phyloP scores from a whole-genome alignment of 2,329 filamentous ascomycete species.

The Hypoxylon sp. region DNA sequence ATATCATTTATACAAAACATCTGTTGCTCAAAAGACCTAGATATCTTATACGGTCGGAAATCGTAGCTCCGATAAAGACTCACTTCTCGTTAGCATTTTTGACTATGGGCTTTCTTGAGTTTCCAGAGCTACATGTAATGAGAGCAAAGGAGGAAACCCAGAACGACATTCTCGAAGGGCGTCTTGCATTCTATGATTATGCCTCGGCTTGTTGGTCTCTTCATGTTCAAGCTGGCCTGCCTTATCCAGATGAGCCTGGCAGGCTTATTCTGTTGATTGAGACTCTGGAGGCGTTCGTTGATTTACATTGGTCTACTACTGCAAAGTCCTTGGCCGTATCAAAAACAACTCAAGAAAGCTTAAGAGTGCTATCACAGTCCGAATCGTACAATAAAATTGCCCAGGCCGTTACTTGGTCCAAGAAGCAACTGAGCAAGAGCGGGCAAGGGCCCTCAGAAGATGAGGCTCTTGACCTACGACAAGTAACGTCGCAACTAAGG shows the following conservation, averaged over 20 bases:
- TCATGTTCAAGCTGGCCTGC: slow-evolving; percentile 47
- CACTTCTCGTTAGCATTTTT: slow-evolving; percentile 48
- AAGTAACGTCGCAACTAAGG: slow-evolving; percentile 33
- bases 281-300: slow-evolving; percentile 41
- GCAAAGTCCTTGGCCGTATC: slow-evolving; percentile 27
- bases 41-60: slow-evolving; percentile 31
- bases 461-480: slow-evolving; percentile 40
- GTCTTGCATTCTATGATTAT: slow-evolving; percentile 53
- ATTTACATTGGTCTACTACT: slow-evolving; percentile 42
- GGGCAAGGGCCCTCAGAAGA: slow-evolving; percentile 34
- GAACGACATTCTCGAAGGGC: slow-evolving; percentile 40
- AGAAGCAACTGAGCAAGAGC: slow-evolving; percentile 34
- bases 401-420: slow-evolving; percentile 41
- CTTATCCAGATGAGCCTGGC: slow-evolving; percentile 46
- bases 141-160: slow-evolving; percentile 34
- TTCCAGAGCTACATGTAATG: slow-evolving; percentile 43
- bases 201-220: slow-evolving; percentile 52
- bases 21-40: slow-evolving; percentile 6
- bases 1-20: background rate
- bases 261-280: slow-evolving; percentile 30
- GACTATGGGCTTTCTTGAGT: slow-evolving; percentile 49
- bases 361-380: slow-evolving; percentile 21
- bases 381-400: slow-evolving; percentile 32
- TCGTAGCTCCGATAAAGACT: slow-evolving; percentile 25
- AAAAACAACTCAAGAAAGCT: slow-evolving; percentile 24